phyloP scores from a whole-genome alignment of 148 eudicot genomes.

The Nepenthes gracilis region DNA sequence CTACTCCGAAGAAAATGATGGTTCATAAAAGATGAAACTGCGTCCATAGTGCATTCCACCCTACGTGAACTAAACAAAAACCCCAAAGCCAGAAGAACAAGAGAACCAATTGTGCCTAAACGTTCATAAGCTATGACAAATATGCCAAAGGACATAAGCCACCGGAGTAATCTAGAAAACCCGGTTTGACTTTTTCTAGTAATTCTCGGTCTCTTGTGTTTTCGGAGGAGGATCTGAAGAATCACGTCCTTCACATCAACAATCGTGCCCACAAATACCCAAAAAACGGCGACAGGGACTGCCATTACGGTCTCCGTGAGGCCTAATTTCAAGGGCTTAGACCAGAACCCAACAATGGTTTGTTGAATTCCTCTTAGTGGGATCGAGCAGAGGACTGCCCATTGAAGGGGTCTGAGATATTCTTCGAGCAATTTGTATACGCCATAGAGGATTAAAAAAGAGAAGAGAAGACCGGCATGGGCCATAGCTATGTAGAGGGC shows the following conservation, averaged over 20 bases:
- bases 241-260: constrained; percentile 44
- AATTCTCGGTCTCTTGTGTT: constrained; percentile 7
- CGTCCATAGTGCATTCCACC: constrained; percentile 55
- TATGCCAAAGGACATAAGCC: constrained; percentile 61
- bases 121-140: constrained; percentile 68
- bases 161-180: constrained; percentile 52
- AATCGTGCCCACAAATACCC: constrained; percentile 66
- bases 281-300: constrained; percentile 50
- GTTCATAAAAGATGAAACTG: constrained; percentile 53
- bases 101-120: constrained; percentile 47
- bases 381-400: constrained; percentile 92
- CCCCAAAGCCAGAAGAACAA: constrained; percentile 43
- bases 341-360: constrained; percentile 74
- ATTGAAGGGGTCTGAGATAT: constrained; percentile 66
- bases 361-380: constrained; percentile 75
- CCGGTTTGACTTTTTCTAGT: constrained; percentile 35
- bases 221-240: constrained; percentile 20
- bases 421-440: constrained; percentile 61
- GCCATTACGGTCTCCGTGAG: constrained; percentile 68
- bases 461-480: constrained; percentile 65
- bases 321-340: constrained; percentile 62
- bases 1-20: constrained; percentile 47
- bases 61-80: constrained; percentile 40
- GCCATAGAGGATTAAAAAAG: constrained; percentile 50
- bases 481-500: constrained; percentile 92